A percentile compares a stretch with the other conserved stretches of the same genome.
Evolutionary conservation across 805 yeast genomes (phyloP).

Genomic region (Candida ficus): DNA sequence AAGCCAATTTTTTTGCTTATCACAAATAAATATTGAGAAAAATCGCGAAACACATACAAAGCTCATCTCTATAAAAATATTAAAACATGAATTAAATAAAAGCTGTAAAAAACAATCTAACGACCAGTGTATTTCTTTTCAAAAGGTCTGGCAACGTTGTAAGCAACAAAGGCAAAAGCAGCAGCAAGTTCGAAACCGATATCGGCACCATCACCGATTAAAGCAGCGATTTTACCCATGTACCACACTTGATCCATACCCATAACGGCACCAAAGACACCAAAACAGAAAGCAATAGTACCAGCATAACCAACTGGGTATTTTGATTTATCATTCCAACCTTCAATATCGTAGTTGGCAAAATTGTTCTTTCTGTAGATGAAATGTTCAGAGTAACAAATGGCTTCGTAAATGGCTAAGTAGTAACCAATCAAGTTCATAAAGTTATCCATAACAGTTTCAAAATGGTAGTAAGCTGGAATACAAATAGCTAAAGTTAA

Average conservation of each 20-base stretch:
- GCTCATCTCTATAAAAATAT: neutral
- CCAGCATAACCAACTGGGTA: conserved; percentile 82
- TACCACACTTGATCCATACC: conserved; percentile 91
- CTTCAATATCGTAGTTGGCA: conserved; percentile 55
- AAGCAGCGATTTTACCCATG: conserved; percentile 57
- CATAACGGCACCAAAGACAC: conserved; percentile 77
- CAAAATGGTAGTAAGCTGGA: conserved; percentile 78
- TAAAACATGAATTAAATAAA: too few species aligned
- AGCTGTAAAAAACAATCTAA: conserved; percentile 17
- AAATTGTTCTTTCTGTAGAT: conserved; percentile 66
- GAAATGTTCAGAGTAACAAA: conserved; percentile 77
- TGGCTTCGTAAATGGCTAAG: conserved; percentile 77
- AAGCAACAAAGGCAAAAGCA: conserved; percentile 62
- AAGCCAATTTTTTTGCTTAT: neutral
- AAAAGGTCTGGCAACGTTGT: conserved; percentile 53
- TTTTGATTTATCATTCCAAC: conserved; percentile 50
- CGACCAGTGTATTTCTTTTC: conserved; percentile 63
- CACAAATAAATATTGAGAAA: neutral
- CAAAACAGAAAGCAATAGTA: conserved; percentile 69
- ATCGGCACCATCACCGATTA: conserved; percentile 78
- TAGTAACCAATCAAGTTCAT: conserved; percentile 92
- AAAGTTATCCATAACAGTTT: conserved; percentile 70
- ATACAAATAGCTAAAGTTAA: conserved; percentile 81
- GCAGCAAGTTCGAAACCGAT: conserved; percentile 79
- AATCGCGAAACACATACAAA: neutral